These are phyloP conservation scores for Ocimum tenuiflorum DNA, from an alignment of 257 asterid species.

Conservation along the genomic window DNA sequence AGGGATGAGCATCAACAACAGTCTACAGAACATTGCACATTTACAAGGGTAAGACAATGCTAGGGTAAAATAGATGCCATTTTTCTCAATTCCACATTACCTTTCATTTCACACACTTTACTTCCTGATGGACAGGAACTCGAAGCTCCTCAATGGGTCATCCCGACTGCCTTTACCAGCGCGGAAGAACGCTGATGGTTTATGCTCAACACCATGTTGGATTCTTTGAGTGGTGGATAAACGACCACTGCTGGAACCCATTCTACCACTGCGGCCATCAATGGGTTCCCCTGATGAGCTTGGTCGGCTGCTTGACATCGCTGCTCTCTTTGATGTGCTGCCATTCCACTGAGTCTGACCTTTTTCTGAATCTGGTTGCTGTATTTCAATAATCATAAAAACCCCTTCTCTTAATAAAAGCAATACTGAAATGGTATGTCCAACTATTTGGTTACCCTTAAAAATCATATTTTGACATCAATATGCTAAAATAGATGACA, in stretches of 20 bases:
- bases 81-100: constrained; percentile 18
- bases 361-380: constrained; percentile 67
- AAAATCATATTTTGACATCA: no score
- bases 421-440: not conserved
- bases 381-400: constrained; percentile 18
- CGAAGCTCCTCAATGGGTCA: constrained; percentile 88
- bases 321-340: constrained; percentile 69
- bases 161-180: constrained; percentile 53
- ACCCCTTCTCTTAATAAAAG: not conserved
- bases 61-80: constrained; percentile 14
- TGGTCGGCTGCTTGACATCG: constrained; percentile 44
- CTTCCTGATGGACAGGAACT: constrained; percentile 54
- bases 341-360: constrained; percentile 57
- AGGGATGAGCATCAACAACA: constrained; percentile 17
- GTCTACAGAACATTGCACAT: constrained; percentile 28
- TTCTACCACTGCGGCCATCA: constrained; percentile 34
- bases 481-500: no score
- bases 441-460: no score
- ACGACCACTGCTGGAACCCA: constrained; percentile 40
- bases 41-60: constrained; percentile 28
- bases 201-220: constrained; percentile 45
- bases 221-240: constrained; percentile 53
- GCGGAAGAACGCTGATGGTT: constrained; percentile 53
- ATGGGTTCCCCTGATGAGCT: constrained; percentile 46
- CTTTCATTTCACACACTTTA: constrained; percentile 19